These are phyloP conservation scores for Botrytis tulipae DNA, from an alignment of 2,329 filamentous ascomycete genomes.

Conservation along the genomic window DNA sequence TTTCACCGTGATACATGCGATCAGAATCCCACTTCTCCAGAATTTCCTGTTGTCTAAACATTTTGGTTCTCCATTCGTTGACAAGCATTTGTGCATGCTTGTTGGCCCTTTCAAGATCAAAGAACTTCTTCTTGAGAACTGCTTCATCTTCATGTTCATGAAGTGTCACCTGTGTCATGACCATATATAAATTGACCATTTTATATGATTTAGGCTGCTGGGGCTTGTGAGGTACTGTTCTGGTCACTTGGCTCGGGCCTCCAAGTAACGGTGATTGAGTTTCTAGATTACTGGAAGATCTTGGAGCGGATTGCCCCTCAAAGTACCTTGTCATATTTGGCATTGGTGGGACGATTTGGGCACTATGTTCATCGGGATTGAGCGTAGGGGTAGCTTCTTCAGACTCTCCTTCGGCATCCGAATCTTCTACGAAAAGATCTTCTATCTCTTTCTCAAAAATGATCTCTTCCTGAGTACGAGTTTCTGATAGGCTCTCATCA, in stretches of 20 bases:
- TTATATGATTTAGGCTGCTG: background rate
- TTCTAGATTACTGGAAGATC: background rate
- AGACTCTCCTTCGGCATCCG: background rate
- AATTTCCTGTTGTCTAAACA: background rate
- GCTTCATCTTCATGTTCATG: background rate
- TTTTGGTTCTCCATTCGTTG: constrained; percentile 10
- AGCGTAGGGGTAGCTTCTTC: background rate
- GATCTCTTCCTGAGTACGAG: background rate
- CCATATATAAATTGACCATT: constrained; percentile 19
- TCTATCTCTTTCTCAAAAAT: background rate
- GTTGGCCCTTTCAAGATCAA: constrained; percentile 19
- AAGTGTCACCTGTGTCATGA: constrained; percentile 7
- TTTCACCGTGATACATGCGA: background rate
- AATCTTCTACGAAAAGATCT: background rate
- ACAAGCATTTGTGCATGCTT: constrained; percentile 5
- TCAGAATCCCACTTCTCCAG: background rate
- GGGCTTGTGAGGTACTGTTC: background rate
- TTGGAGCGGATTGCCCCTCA: background rate
- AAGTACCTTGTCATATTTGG: constrained; percentile 7
- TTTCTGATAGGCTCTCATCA: background rate
- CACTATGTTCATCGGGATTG: constrained; percentile 3
- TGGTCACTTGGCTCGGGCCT: background rate
- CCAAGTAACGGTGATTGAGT: background rate
- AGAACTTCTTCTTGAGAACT: constrained; percentile 4
- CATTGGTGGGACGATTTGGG: background rate